Evolutionary conservation across 768 basidiomycete genomes (phyloP), one percentile per base, ranked within the genome.

Genomic region (Pisolithus sp.): DNA sequence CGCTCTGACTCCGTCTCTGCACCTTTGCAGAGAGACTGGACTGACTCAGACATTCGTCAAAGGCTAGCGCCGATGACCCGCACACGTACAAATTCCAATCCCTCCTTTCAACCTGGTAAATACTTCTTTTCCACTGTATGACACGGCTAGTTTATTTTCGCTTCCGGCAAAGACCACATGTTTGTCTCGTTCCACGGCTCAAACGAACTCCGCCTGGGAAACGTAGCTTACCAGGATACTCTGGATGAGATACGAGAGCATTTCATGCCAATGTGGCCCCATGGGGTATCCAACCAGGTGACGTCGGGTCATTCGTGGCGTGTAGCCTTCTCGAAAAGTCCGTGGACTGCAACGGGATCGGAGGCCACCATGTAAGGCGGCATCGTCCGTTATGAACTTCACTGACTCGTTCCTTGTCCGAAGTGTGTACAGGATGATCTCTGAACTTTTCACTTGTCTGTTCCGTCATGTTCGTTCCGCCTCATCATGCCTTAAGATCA

Each of bases 131-230:
- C 56, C 43, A 41, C n/a, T 36, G 46, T 36, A 23, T 56, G 51
- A 51, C 48, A 58, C 56, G 57, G 50, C 60, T 61, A 40, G 64
- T 43, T 59, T 67, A 45, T 61, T 70, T 40, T 60, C 61, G 55
- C 55, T 55, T 53, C 55, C 36, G 57, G 49, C 53, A 46, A 57
- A 89, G 87, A 81, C 56, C 86, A 89, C 60, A 73, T 89, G 71
- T 83, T 89, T 60, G 70, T 90, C 45, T 79, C 83, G 21, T 81
- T 90, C 59, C 76, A 77, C 53, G 77, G 80, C 40, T 77, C 78
- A 51, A 83, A 80, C 58, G 83, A 87, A 66, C 67, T 89, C 41
- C 76, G 76, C 45, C 50, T 77, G 21, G 70, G 66, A 24, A 73
- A 73, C 49, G 59, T 77, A 24, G 64, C 66, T 18, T 70, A 82